Evolutionary conservation across 1,284 basidiomycete genomes (phyloP).

Genomic region (Cystobasidium slooffiae): DNA sequence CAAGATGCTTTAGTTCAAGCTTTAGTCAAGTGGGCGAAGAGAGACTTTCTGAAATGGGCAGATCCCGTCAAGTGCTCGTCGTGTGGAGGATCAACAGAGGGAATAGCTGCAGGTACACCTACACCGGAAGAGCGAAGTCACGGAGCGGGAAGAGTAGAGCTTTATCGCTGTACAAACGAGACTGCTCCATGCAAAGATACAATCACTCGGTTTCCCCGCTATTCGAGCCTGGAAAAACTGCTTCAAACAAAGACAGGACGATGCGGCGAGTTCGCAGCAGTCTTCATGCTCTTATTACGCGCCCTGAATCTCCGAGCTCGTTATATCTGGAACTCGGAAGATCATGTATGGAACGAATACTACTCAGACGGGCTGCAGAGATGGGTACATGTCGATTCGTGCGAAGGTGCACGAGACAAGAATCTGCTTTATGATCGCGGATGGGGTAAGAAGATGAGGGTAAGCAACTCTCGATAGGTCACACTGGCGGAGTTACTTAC

Average conservation of each 20-base stretch:
- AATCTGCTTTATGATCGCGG: slow-evolving; percentile 60
- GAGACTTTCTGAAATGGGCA: slow-evolving; percentile 59
- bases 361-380: slow-evolving; percentile 54
- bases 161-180: slow-evolving; percentile 55
- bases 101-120: slow-evolving; percentile 47
- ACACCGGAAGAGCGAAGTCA: slow-evolving; percentile 54
- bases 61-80: slow-evolving; percentile 59
- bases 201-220: slow-evolving; percentile 58
- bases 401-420: slow-evolving; percentile 59
- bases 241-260: slow-evolving; percentile 58
- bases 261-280: slow-evolving; percentile 61
- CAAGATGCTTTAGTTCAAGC: slow-evolving; percentile 57
- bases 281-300: slow-evolving; percentile 60
- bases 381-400: slow-evolving; percentile 62
- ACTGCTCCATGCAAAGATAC: slow-evolving; percentile 49
- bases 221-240: slow-evolving; percentile 55
- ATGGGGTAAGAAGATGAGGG: slow-evolving; percentile 61
- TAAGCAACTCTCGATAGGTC: not conserved
- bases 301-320: slow-evolving; percentile 58
- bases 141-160: slow-evolving; percentile 59
- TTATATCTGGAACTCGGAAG: slow-evolving; percentile 60
- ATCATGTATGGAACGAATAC: slow-evolving; percentile 62
- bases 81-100: slow-evolving; percentile 55
- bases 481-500: not conserved
- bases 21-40: slow-evolving; percentile 61